These are phyloP conservation scores for Neltuma alba DNA, from an alignment of 306 rosid genomes.

Conservation along the genomic window DNA sequence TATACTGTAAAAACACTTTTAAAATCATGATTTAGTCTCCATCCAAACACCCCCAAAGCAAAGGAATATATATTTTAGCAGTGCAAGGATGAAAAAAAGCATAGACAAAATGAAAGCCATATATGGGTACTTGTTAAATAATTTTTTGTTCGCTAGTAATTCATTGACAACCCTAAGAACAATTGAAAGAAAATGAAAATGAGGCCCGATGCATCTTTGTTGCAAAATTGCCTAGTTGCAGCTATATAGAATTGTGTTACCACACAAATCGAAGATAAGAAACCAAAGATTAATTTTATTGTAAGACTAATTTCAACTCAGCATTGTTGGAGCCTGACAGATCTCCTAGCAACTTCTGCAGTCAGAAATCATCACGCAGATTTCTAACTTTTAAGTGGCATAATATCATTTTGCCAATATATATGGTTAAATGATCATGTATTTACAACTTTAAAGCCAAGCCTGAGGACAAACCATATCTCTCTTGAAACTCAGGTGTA, in stretches of 20 bases:
- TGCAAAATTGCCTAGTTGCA: conserved; percentile 1
- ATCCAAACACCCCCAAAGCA: too few relatives aligned
- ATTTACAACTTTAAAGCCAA: conserved; percentile 33
- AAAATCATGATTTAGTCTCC: too few relatives aligned
- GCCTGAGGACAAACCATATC: conserved; percentile 85
- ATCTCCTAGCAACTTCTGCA: not conserved
- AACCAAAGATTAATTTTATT: not conserved
- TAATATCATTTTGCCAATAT: conserved; percentile 15
- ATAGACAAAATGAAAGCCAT: not conserved
- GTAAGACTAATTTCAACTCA: conserved; percentile 13
- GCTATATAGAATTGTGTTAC: not conserved
- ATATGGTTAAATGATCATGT: conserved; percentile 16
- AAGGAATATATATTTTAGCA: not conserved
- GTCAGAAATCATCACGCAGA: not conserved
- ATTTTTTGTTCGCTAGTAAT: conserved; percentile 9
- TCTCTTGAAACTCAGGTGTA: conserved; percentile 99
- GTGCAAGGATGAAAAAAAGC: not conserved
- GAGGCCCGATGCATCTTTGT: not conserved
- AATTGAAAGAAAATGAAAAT: not conserved
- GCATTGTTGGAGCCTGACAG: not conserved
- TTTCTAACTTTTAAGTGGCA: not conserved
- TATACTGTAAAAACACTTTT: too few relatives aligned
- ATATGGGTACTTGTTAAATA: not conserved
- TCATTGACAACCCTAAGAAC: conserved; percentile 6
- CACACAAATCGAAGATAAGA: conserved; percentile 8